Base-by-base conservation (phyloP, 1,284 basidiomycete species). In the Microbotryum silenes-acaulis region DNA sequence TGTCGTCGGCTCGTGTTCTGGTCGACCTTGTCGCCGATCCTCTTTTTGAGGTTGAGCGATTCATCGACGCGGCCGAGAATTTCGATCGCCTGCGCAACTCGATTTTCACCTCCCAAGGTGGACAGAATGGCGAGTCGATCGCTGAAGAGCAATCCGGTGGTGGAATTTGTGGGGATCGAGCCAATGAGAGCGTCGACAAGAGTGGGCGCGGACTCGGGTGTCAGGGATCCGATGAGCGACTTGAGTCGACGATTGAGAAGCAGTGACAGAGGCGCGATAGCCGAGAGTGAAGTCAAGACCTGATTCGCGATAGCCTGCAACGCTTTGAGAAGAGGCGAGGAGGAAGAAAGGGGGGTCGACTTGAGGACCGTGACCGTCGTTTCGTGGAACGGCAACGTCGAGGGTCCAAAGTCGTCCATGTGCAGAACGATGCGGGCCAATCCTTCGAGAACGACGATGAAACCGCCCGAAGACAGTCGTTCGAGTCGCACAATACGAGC, bases 401-500 rank as follows among this genome's bases (percentile, higher is more conserved):
- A 21, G n/a, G 59, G 14, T 27, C 51, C 16, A 27, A 54, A 49
- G 55, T 59, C 23, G 45, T 48, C 27, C 49, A 29, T 54, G 25
- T 65, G 54, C 49, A 69, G 52, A 3, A 59, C 53, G 51, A 70
- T 54, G 23, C 70, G 63, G 2, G 65, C 58, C 42, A 71, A 51
- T 1, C 70, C 70, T 51, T 70, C 65, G 31, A 71, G 49, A 21
- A 67, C 57, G 33, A 64, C 60, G 21, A 71, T 37, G 56, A 66
- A 67, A 31, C 67, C 69, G n/a, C 61, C 53, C 1, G 56, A 16
- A 1, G 59, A 59, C 16, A 56, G 52, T 25, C 67, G 63, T 33
- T 71, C 70, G 48, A 71, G 61, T 23, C 70, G 63, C n/a, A 64
- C 55, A 56, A 71, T 66, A 12, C 70, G 68, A 4, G 64, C 64